phyloP scores from a whole-genome alignment of 352 stramenopile species.

The Phytophthora rubi region DNA sequence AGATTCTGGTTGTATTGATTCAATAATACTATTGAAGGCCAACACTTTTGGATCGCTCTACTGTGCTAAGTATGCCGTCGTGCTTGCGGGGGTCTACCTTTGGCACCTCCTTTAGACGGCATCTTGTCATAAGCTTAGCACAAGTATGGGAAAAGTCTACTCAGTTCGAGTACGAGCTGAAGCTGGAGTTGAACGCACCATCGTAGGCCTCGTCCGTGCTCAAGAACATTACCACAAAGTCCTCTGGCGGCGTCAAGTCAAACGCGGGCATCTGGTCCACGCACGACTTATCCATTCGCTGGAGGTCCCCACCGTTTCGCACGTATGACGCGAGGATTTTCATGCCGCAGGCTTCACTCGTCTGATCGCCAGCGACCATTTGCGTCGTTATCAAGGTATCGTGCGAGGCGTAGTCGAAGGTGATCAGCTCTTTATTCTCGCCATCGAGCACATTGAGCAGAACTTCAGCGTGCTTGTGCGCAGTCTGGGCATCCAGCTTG shows the following conservation, averaged over 20 bases:
- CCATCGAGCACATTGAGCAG: constrained; percentile 36
- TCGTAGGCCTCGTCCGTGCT: constrained; percentile 43
- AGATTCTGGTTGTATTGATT: too few species aligned
- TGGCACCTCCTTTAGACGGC: too few species aligned
- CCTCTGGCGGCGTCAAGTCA: constrained; percentile 23
- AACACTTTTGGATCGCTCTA: too few species aligned
- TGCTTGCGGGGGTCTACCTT: too few species aligned
- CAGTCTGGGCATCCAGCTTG: constrained; percentile 50
- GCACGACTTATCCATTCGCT: constrained; percentile 42
- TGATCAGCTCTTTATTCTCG: constrained; percentile 42
- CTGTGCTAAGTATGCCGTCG: too few species aligned
- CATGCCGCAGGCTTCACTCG: constrained; percentile 39
- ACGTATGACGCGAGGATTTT: constrained; percentile 46
- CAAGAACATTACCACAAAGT: constrained; percentile 16
- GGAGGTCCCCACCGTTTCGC: constrained; percentile 30
- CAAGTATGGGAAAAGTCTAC: too few species aligned
- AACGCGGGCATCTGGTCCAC: constrained; percentile 32
- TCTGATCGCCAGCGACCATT: constrained; percentile 19
- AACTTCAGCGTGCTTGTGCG: constrained; percentile 46
- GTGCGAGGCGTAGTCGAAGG: constrained; percentile 49
- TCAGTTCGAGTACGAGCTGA: neutral
- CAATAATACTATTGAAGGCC: too few species aligned
- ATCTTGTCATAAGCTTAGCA: too few species aligned
- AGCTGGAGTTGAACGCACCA: constrained; percentile 18
- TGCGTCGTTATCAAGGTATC: constrained; percentile 2